Percentiles rank a stretch among this genome's conserved stretches.
Conservation (phyloP, 768 basidiomycete genomes). For the Trametopsis cervina region DNA sequence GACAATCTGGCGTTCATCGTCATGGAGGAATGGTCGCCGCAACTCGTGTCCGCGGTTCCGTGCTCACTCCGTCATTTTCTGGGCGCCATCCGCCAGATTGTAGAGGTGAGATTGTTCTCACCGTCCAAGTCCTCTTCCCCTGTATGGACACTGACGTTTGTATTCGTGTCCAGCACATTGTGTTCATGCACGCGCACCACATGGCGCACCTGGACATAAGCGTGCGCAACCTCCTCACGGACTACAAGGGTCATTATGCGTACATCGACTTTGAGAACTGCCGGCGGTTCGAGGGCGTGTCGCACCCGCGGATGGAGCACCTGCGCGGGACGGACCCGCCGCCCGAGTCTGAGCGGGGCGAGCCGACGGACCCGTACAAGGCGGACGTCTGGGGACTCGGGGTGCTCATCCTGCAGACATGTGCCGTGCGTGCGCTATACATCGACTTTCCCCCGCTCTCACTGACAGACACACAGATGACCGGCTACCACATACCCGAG, state of each 20-base stretch:
- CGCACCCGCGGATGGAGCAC: constrained; percentile 32
- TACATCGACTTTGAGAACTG: constrained; percentile 73
- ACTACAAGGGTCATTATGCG: constrained; percentile 57
- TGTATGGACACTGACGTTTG: no score
- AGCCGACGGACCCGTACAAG: constrained; percentile 53
- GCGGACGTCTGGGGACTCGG: constrained; percentile 71
- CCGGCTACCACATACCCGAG: constrained; percentile 52
- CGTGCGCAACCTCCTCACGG: constrained; percentile 58
- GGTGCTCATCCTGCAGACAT: constrained; percentile 54
- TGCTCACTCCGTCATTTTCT: constrained; percentile 49
- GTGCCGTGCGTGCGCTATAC: constrained; percentile 39
- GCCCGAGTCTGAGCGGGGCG: constrained; percentile 56
- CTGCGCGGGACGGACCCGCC: constrained; percentile 61
- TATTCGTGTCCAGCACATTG: constrained; percentile 48
- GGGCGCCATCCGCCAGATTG: constrained; percentile 53
- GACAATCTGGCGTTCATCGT: constrained; percentile 61
- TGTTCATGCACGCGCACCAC: constrained; percentile 61
- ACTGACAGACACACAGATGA: constrained; percentile 32
- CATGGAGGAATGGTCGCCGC: constrained; percentile 76
- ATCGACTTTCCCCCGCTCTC: constrained; percentile 8
- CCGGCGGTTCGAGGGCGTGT: constrained; percentile 38
- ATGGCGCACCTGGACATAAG: constrained; percentile 73
- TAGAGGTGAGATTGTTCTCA: constrained; percentile 43
- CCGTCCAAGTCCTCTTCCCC: not conserved
- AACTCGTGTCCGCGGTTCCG: constrained; percentile 45